A percentile compares a stretch with the other conserved stretches of the same genome.
These are phyloP conservation scores for Pestalotiopsis sp. DNA, from an alignment of 2,329 filamentous ascomycete species.

Conservation along the genomic window DNA sequence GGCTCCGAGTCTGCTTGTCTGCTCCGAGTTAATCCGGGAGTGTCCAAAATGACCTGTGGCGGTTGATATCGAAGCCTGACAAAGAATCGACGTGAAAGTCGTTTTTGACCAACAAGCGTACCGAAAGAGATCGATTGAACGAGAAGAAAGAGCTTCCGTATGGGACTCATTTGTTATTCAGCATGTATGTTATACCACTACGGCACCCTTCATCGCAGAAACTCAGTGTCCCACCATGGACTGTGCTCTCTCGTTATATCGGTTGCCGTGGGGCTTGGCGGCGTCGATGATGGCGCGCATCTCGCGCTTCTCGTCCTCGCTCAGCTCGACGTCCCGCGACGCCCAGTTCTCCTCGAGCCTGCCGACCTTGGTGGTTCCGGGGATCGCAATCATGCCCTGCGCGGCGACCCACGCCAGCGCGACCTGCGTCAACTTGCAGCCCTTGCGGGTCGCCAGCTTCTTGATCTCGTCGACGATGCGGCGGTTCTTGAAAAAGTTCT, in stretches of 20 bases:
- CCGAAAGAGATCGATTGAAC: too few species aligned
- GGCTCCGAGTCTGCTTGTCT: too few species aligned
- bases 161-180: background rate
- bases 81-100: too few species aligned
- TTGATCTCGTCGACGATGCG: conserved; percentile 43
- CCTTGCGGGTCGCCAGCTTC: conserved; percentile 37
- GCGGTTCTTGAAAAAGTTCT: conserved; percentile 47
- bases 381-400: conserved; percentile 16
- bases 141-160: too few species aligned
- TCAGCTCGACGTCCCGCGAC: conserved; percentile 34
- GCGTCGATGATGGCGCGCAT: conserved; percentile 23
- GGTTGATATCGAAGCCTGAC: too few species aligned
- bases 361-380: conserved; percentile 12
- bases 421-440: conserved; percentile 34
- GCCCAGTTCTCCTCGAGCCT: conserved; percentile 26
- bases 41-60: too few species aligned
- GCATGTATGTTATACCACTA: background rate
- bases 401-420: conserved; percentile 39
- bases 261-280: conserved; percentile 4
- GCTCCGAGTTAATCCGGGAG: too few species aligned
- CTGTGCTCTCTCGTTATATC: background rate
- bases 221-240: conserved; percentile 1
- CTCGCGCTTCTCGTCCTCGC: conserved; percentile 36
- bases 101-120: too few species aligned
- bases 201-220: background rate